Conservation (phyloP, 192 early-diverging fungal species). For the Podila horticola region DNA sequence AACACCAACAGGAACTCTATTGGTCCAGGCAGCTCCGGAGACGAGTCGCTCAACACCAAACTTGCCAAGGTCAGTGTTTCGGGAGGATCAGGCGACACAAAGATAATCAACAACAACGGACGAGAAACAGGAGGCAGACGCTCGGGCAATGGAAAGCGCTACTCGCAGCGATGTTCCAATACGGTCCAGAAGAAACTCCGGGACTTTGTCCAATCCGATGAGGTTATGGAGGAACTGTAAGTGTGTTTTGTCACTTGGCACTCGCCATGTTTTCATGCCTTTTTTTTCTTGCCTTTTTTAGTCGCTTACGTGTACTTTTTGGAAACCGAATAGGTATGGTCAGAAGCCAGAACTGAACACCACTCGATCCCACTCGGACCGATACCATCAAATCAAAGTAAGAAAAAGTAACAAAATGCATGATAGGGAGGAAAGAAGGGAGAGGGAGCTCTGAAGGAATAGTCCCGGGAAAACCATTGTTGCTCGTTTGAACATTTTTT, state of each 20-base stretch:
- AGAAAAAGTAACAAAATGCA: neutral
- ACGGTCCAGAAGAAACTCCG: constrained; percentile 36
- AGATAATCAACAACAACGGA: neutral
- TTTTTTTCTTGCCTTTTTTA: neutral
- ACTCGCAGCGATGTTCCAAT: constrained; percentile 34
- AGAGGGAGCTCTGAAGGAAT: neutral
- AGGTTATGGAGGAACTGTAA: constrained; percentile 50
- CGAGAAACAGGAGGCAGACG: constrained; percentile 7
- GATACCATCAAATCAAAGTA: constrained; percentile 48
- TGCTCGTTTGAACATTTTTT: too few species aligned
- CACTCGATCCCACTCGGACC: constrained; percentile 36
- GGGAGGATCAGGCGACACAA: neutral
- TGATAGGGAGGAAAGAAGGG: too few species aligned
- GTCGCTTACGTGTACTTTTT: neutral
- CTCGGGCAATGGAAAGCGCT: constrained; percentile 23
- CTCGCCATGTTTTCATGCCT: neutral
- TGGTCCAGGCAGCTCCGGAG: neutral
- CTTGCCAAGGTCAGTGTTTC: constrained; percentile 3
- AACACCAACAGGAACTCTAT: neutral
- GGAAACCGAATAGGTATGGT: constrained; percentile 18
- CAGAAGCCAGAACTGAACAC: constrained; percentile 19
- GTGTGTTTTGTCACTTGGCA: neutral
- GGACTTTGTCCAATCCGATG: constrained; percentile 42
- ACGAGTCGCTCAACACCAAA: constrained; percentile 2
- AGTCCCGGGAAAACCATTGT: neutral